Evolutionary conservation across 352 stramenopile species (phyloP), one percentile per base, ranked within the genome.

Genomic region (Phytophthora rubi): DNA sequence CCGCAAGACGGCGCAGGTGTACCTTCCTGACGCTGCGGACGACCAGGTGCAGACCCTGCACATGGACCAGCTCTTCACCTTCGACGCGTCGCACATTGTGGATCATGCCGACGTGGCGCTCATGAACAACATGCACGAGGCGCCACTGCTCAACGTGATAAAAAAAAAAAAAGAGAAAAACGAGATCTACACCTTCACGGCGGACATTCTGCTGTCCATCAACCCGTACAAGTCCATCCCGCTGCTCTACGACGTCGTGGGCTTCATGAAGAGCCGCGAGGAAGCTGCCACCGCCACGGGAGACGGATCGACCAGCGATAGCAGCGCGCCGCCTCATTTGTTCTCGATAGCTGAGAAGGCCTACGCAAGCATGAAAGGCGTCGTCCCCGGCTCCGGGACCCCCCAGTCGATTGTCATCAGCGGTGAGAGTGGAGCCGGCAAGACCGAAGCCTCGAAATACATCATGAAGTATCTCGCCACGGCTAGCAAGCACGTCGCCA

Each of bases 391-490:
- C 0, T 76, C 71, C 2, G 83, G 85, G 1, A 79, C 74, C 7
- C 86, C 96, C 39, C 95, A 98, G 70, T 98, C 89, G 0, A 98
- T 98, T 72, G 82, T 98, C 30, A 93, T 98, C n/a, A 97, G 89
- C 21, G 95, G 95, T 28, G 95, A 98, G 63, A 97, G 87, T 35
- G 95, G 95, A 7, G 94, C 94, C 0, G 95, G 95, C 7, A 98
- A 98, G 78, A 98, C 95, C 0, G 94, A 98, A 69, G 97, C 93
- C 3, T 97, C 93, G 45, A 98, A 98, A 76, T 97, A 98, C 66
- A 92, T 94, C 12, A 93, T 94, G 86, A 94, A 95, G 56, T 93
- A 97, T 54, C 79, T 95, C 9, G 86, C 88, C 4, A 89, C 86
- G 1, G 86, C 86, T 3, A 95, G 88, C 63, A 88, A 90, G 30